A percentile compares a stretch with the other conserved stretches of the same genome.
These are phyloP conservation scores for Cucurbita ficifolia DNA, from an alignment of 306 rosid genomes.

Conservation along the genomic window DNA sequence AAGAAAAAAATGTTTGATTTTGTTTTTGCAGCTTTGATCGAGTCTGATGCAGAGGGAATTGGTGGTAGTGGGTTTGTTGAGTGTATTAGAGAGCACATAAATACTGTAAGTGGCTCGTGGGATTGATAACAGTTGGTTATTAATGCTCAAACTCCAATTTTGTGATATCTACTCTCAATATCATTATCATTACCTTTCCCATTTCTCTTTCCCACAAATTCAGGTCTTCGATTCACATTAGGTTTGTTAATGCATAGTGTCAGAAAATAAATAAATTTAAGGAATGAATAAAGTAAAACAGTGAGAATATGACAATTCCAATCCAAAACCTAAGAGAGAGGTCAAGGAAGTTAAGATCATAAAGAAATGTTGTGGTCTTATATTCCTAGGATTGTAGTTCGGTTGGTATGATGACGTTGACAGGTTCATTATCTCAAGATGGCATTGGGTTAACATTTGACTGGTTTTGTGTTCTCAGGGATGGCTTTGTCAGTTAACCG, in stretches of 20 bases:
- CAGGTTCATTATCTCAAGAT: not conserved
- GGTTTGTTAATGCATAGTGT: not conserved
- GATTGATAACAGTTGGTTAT: not conserved
- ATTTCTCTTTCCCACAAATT: not conserved
- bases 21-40: slow-evolving; percentile 80
- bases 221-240: not conserved
- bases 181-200: not conserved
- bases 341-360: not conserved
- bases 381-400: not conserved
- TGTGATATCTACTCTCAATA: not conserved
- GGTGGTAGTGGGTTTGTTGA: slow-evolving; percentile 97
- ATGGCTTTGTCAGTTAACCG: slow-evolving; percentile 88
- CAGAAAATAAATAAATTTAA: not conserved
- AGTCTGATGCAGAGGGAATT: slow-evolving; percentile 98
- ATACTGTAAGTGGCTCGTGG: slow-evolving; percentile 51
- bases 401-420: not conserved
- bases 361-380: not conserved
- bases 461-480: slow-evolving; percentile 45
- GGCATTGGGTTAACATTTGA: slow-evolving; percentile 12
- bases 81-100: slow-evolving; percentile 93
- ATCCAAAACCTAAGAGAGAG: not conserved
- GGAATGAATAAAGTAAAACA: not conserved
- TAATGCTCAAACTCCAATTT: not conserved
- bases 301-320: not conserved
- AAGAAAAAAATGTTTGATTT: not conserved